A percentile compares a stretch with the other conserved stretches of the same genome.
phyloP scores from a whole-genome alignment of 78 protist genomes.

The Corallochytrium limacisporum region DNA sequence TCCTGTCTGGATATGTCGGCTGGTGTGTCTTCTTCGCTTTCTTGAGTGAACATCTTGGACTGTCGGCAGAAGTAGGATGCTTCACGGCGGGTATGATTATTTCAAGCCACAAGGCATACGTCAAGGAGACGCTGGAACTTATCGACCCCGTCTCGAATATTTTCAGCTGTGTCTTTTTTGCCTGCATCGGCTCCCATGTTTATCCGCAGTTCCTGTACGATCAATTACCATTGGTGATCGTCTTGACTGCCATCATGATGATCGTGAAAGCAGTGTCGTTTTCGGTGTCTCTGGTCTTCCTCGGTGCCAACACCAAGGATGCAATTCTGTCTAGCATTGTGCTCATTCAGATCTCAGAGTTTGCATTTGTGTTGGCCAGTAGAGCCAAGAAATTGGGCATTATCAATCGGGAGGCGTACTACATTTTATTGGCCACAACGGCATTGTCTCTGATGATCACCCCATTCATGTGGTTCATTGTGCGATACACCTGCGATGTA shows the following conservation, averaged over 20 bases:
- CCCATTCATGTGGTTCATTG: no score
- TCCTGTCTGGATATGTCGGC: no score
- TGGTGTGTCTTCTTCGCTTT: no score
- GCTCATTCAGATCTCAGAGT: conserved; percentile 21
- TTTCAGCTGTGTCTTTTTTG: conserved; percentile 10
- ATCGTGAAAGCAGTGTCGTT: not conserved
- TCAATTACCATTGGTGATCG: not conserved
- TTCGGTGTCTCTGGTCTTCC: not conserved
- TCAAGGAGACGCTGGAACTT: not conserved
- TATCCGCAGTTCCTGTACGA: conserved; percentile 7
- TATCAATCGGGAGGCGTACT: no score
- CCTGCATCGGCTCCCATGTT: conserved; percentile 12
- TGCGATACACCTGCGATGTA: no score
- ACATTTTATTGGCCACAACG: no score
- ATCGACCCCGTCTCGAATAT: conserved; percentile 11
- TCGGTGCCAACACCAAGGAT: not conserved
- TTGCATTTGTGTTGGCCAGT: conserved; percentile 21
- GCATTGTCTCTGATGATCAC: no score
- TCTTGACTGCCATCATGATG: not conserved
- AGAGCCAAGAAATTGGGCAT: no score
- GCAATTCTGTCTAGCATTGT: not conserved
- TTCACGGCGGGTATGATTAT: conserved; percentile 7
- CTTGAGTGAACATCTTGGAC: conserved; percentile 10
- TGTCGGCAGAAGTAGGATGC: conserved; percentile 16
- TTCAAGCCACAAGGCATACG: not conserved